Base-by-base conservation (phyloP, 345 rosid genomes). In the Arabis hirsuta region DNA sequence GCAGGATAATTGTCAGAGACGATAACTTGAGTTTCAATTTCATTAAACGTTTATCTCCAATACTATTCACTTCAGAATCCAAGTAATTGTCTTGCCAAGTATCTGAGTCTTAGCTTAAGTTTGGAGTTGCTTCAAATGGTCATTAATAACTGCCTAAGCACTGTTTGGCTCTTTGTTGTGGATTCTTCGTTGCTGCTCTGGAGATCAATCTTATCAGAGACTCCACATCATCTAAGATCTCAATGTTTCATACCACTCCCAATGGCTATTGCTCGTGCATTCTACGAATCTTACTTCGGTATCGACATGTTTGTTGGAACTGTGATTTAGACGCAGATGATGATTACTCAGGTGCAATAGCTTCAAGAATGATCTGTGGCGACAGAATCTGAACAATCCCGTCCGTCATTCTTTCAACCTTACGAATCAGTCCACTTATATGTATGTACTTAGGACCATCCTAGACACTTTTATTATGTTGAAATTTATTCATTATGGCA, bases 91-190 rank as follows among this genome's bases (percentile, higher is more conserved):
- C 91, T 91, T 55, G 89, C 89, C 48, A 91, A 87, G 65, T 87
- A 91, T 79, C 74, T 91, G 81, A 82, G 91, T 77, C 60, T 88
- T 59, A 88, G 92, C 74, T 76, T 89, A 22, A 9, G 57, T 65
- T 55, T 91, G 96, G 96, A 88, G 96, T 83, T 87, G 90, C 82
- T 91, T 91, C 83, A 91, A 91, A 77, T 91, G 97, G 96, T 91
- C 87, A 80, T 91, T 88, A 5, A 0, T 44, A 62, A 14, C 67
- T 75, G 1, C 79, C 73, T 7, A 48, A 67, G 24, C 55, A 67
- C 1, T 75, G 79, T 62, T 51, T 68, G n/a, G 20, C 45, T 27
- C 76, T 83, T 26, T 78, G 82, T 42, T 78, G 16, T 0, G 78
- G 68, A 7, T 83, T 83, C 77, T 83, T 83, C 9, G 45, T 52